Base-by-base conservation (phyloP, 345 rosid genomes). In the Gossypium bickii region DNA sequence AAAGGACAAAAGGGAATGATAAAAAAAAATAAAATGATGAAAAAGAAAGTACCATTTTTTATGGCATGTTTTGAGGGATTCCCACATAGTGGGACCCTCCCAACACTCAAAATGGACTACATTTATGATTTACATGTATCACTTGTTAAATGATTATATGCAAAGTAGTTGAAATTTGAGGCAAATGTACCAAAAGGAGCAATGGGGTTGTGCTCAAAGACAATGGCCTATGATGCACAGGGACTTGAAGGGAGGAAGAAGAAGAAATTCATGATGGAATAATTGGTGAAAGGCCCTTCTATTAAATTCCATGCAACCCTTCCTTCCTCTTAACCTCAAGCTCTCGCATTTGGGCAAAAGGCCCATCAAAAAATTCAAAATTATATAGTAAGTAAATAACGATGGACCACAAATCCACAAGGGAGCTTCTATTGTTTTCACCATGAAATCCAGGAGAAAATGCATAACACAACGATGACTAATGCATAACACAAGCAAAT, bases 91-190 rank as follows among this genome's bases (percentile, higher is more conserved):
- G n/a, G n/a, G n/a, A n/a, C n/a, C n/a, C n/a, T n/a, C n/a, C n/a
- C n/a, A n/a, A n/a, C n/a, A n/a, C n/a, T n/a, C 74, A 90, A 84
- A 77, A 92, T 89, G 90, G 89, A 90, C 11, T 71, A 83, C 59
- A 89, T 88, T 17, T 89, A 90, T 47, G 95, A 87, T 65, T 5
- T 92, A 90, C 81, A 90, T 92, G 95, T 87, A 83, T 74, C 95
- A 90, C 77, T 70, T 86, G 76, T 75, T 92, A 75, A 90, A 79
- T 47, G 92, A 88, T 81, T 92, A 90, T 92, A 90, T 78, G 87
- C 89, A 4, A 88, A 90, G 82, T 87, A 88, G 25, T 66, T 88
- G 47, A 84, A 74, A 49, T 88, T 71, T 74, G 77, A 85, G 82
- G 87, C 90, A 10, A 74, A 51, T 52, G 73, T 82, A 68, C 88